Conservation (phyloP, 1,284 basidiomycete species). For the Cutaneotrichosporon cutaneum region DNA sequence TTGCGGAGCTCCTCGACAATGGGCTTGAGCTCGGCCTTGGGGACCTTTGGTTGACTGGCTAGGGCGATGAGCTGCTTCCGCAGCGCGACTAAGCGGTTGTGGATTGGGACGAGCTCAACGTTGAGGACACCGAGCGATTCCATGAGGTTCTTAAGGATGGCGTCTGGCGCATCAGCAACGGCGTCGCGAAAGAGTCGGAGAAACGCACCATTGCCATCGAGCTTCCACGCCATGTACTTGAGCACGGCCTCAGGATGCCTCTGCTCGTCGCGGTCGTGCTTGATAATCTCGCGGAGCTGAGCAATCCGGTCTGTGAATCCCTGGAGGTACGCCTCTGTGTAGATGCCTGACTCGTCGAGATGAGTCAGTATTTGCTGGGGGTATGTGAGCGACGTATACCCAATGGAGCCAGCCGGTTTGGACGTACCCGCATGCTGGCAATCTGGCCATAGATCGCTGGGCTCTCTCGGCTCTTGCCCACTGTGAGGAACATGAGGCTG, state of each 20-base stretch:
- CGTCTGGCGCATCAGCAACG: constrained; percentile 58
- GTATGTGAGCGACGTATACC: constrained; percentile 15
- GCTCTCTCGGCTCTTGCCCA: constrained; percentile 87
- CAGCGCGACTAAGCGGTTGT: constrained; percentile 82
- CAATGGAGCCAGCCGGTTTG: not conserved
- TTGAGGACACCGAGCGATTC: constrained; percentile 82
- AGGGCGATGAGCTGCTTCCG: constrained; percentile 86
- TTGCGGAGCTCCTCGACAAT: constrained; percentile 89
- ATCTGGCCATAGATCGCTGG: constrained; percentile 92
- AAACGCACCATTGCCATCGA: constrained; percentile 83
- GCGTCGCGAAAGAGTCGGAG: not conserved
- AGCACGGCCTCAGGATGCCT: constrained; percentile 85
- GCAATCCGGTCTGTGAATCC: constrained; percentile 78
- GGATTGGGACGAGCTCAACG: constrained; percentile 81
- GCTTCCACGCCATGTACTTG: constrained; percentile 83
- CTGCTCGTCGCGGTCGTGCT: constrained; percentile 72
- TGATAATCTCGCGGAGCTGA: constrained; percentile 78
- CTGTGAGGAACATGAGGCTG: constrained; percentile 88
- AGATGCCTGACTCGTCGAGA: constrained; percentile 89
- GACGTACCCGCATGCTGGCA: constrained; percentile 84
- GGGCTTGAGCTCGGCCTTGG: constrained; percentile 84
- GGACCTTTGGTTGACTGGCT: constrained; percentile 78
- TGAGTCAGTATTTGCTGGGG: constrained; percentile 84
- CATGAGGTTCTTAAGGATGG: constrained; percentile 70
- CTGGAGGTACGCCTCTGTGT: constrained; percentile 81